Evolutionary conservation across 2,329 filamentous ascomycete species (phyloP), one percentile per base, ranked within the genome.

Genomic region (Fusarium graminum): DNA sequence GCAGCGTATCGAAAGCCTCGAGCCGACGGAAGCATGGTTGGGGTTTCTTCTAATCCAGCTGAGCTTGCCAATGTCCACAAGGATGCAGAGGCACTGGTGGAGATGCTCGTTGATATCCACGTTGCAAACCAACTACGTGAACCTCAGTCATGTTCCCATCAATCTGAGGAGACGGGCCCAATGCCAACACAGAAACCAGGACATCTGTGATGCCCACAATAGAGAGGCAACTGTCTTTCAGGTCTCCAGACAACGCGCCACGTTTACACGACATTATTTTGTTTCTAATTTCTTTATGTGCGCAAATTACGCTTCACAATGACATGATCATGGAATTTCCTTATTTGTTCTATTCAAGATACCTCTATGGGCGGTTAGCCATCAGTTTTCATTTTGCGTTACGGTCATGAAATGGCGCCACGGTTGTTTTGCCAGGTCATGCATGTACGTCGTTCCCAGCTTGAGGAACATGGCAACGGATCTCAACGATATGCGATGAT

Each of bases 1-100:
- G 85, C 84, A 1, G 85, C 83, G 0, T 87, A 86, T 65, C 79
- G 84, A 22, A 82, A 82, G 62, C 82, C 83, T 16, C 76, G 77
- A 40, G 72, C 71, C 9, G 80, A 79, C 25, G 77, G 77, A 16
- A 73, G 71, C 29, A 75, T 76, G 39, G 71, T 77, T 13, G 75
- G 74, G 13, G 77, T 77, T 44, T 75, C 73, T 55, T 76, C 76
- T 30, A 69, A 60, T 22, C 72, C 76, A 12, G 75, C 75, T 9
- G 82, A 85, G 65, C 79, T 87, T 4, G 78, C 78, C 10, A 76
- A 77, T 17, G 75, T 87, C 10, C 76, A 82, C 58, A 73, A 74
- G 22, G 84, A 87, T 63, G 85, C 84, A 4, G 82, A 85, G 72
- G 78, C 79, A 0, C 76, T 87, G 19, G 82, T 87, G 14, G 81